phyloP scores from a whole-genome alignment of 176 grass and related monocot species.

The Oryza australiensis region DNA sequence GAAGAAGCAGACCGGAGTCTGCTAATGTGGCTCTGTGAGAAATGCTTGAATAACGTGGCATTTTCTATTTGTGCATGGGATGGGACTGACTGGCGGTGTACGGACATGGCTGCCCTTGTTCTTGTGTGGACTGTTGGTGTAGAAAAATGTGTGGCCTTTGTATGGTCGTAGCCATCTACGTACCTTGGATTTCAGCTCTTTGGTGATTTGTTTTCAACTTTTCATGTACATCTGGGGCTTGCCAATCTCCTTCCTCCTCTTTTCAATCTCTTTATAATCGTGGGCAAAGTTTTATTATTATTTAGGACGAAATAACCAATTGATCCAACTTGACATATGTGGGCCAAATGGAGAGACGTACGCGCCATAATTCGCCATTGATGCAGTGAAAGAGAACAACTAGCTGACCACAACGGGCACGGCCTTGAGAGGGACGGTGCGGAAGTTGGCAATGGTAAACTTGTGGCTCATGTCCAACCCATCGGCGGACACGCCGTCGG shows the following conservation, averaged over 20 bases:
- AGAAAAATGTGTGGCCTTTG: not conserved
- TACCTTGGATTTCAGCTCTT: no score
- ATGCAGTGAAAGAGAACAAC: not conserved
- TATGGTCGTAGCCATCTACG: no score
- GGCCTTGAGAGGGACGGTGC: constrained; percentile 28
- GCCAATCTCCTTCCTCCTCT: no score
- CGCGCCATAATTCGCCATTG: not conserved
- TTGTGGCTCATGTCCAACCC: constrained; percentile 35
- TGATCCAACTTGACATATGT: no score
- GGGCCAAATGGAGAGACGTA: no score
- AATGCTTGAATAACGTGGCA: not conserved
- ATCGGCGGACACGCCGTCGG: constrained; percentile 24
- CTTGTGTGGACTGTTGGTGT: not conserved
- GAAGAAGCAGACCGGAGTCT: constrained; percentile 53
- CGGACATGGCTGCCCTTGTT: not conserved
- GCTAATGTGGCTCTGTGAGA: constrained; percentile 27
- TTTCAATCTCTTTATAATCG: no score
- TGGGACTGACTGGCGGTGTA: not conserved
- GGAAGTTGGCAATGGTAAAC: not conserved
- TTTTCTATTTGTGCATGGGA: not conserved
- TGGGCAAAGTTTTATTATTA: no score
- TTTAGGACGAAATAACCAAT: no score
- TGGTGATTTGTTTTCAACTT: no score
- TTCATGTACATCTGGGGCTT: no score
- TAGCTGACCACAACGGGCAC: constrained; percentile 4